Evolutionary conservation across 2,329 filamentous ascomycete species (phyloP).

Genomic region (Hymenoscyphus fructigenus): DNA sequence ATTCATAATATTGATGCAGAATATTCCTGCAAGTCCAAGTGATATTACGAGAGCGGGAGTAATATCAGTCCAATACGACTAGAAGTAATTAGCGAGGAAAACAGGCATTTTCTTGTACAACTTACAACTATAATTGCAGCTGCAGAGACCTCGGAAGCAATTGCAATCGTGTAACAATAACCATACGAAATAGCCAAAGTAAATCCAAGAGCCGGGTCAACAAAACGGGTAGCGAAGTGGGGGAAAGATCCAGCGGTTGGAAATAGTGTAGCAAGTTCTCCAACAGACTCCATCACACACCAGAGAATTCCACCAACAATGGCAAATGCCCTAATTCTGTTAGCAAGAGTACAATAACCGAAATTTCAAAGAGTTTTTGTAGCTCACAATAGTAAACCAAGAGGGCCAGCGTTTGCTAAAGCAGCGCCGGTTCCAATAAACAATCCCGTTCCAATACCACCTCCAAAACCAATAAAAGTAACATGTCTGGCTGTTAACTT

Average conservation of each 20-base stretch:
- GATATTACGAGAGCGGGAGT: constrained; percentile 29
- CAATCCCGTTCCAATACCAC: constrained; percentile 49
- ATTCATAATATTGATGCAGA: constrained; percentile 53
- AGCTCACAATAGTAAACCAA: constrained; percentile 41
- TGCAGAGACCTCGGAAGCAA: constrained; percentile 24
- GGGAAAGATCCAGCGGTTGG: constrained; percentile 38
- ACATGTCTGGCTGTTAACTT: constrained; percentile 18
- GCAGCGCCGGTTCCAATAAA: constrained; percentile 51
- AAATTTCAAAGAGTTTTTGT: constrained; percentile 52
- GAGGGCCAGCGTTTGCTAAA: constrained; percentile 48
- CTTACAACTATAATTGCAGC: constrained; percentile 9
- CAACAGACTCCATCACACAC: constrained; percentile 38
- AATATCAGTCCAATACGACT: constrained; percentile 12
- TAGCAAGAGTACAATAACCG: constrained; percentile 52
- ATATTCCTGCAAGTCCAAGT: constrained; percentile 38
- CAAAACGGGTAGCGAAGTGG: constrained; percentile 37
- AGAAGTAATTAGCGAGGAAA: background rate
- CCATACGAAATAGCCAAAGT: constrained; percentile 31
- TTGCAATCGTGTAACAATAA: constrained; percentile 31
- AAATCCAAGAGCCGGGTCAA: constrained; percentile 35
- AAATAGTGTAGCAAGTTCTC: constrained; percentile 36
- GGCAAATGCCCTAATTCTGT: constrained; percentile 41
- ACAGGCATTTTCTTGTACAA: background rate
- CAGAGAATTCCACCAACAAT: constrained; percentile 40
- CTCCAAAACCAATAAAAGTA: constrained; percentile 21